Conservation (phyloP, 164 flowering plant genomes). For the Kalanchoe fedtschenkoi region DNA sequence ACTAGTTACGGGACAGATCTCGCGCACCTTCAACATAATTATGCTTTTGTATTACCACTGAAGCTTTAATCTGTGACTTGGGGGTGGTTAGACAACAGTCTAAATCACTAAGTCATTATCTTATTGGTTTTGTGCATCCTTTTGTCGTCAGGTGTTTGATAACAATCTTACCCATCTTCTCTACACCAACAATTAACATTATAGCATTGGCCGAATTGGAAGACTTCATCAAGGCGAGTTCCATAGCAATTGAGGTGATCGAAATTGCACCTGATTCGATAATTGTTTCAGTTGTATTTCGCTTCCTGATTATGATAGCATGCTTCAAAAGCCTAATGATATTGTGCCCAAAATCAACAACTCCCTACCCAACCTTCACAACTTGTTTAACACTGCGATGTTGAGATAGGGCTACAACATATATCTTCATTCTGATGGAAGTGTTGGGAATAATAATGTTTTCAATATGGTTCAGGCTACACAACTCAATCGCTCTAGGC, state of each 20-base stretch:
- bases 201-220: conserved; percentile 53
- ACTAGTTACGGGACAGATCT: too few species aligned
- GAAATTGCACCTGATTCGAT: conserved; percentile 95
- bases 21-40: too few species aligned
- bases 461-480: conserved; percentile 82
- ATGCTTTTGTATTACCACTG: too few species aligned
- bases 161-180: conserved; percentile 98
- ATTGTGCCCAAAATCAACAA: conserved; percentile 77
- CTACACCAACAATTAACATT: conserved; percentile 87
- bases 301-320: conserved; percentile 87
- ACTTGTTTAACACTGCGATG: conserved; percentile 94
- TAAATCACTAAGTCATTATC: too few species aligned
- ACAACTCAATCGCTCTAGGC: conserved; percentile 88
- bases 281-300: conserved; percentile 81
- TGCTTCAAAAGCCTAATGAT: conserved; percentile 84
- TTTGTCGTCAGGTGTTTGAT: conserved; percentile 91
- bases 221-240: conserved; percentile 84
- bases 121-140: conserved; percentile 86
- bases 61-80: too few species aligned
- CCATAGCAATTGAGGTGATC: conserved; percentile 96
- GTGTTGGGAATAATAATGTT: conserved; percentile 98
- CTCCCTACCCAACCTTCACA: conserved; percentile 82
- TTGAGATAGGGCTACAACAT: conserved; percentile 87
- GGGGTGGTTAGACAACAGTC: too few species aligned
- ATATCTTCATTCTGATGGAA: conserved; percentile 95